These are phyloP conservation scores for Astrephomene gubernaculifera DNA, from an alignment of 139 green algal species.

Conservation along the genomic window DNA sequence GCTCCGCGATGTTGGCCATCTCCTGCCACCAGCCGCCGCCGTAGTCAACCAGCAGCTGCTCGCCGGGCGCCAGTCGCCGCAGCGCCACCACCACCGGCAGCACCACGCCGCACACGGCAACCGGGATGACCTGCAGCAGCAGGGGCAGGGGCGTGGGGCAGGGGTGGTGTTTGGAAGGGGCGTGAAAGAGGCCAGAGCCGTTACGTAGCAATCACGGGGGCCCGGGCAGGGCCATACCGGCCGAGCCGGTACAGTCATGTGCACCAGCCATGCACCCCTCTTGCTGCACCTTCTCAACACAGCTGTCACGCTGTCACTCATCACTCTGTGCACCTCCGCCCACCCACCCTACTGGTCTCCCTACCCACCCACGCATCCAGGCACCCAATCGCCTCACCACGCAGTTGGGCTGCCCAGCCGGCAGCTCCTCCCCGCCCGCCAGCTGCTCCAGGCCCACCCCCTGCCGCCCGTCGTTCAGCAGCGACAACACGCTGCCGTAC, in stretches of 20 bases:
- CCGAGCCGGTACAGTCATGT: too few species aligned
- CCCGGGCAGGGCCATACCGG: too few species aligned
- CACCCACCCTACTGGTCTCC: too few species aligned
- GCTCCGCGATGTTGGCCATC: neutral
- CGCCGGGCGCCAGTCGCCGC: neutral
- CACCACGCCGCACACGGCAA: neutral
- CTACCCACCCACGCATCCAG: too few species aligned
- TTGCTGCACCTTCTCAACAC: too few species aligned
- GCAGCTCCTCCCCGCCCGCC: neutral
- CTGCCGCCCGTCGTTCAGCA: neutral
- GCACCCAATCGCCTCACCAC: slow-evolving; percentile 5
- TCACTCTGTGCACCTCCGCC: too few species aligned
- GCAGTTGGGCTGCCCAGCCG: neutral
- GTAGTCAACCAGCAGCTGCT: slow-evolving; percentile 28
- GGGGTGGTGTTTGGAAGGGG: neutral
- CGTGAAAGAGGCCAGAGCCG: too few species aligned
- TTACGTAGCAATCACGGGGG: too few species aligned
- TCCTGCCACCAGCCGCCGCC: slow-evolving; percentile 8
- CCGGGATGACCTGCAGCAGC: neutral
- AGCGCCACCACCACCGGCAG: slow-evolving; percentile 26
- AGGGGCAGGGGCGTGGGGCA: neutral
- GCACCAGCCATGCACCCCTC: too few species aligned
- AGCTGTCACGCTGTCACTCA: too few species aligned
- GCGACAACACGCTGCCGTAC: slow-evolving; percentile 22
- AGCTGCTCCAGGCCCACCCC: neutral